Base-by-base conservation (phyloP, 192 early-diverging fungal genomes). In the Linnemannia schmuckeri region DNA sequence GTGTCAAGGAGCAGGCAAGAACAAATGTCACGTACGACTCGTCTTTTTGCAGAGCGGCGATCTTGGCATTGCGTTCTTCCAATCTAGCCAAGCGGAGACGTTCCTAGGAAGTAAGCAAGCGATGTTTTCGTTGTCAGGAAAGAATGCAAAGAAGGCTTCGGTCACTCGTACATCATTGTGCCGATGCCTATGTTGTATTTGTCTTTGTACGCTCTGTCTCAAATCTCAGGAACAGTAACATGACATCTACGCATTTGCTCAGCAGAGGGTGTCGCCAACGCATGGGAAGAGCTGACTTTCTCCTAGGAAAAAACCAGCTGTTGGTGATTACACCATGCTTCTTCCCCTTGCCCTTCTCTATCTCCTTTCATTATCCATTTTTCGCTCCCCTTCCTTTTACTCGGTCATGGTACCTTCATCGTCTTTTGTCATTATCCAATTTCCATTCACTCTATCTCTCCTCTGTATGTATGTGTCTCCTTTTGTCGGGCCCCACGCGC, bases 1-100 rank as follows among this genome's bases (percentile, higher is more conserved):
- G 57, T 27, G 27, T 10, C 33, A 20, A 40, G 49, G 33, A 54
- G 44, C 8, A 49, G 44, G 4, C 35, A 52, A 57, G 37, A 71
- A 27, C 15, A 54, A 38, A 13, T n/a, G 46, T 20, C 15, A 70
- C 72, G 7, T 76, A 75, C 79, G 47, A 74, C 61, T 87, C 85
- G 13, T 87, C 85, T 27, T 87, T 87, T n/a, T 87, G 85, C 72
- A 87, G 78, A 54, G 74, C 46, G 9, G 85, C 85, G 9, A 87
- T 77, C 41, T 81, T 87, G 37, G 85, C 85, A n/a, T 79, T 81
- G 46, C 78, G 85, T 27, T 73, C 85, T 24, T 87, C 85, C 18
- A 81, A 27, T 54, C 81, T 87, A 76, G 76, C 72, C 24, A 87
- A 49, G 13, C 85, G 85, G 24, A 72, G 70, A 74, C 85, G 79